phyloP scores from a whole-genome alignment of 345 rosid species.

The Aegle marmelos region DNA sequence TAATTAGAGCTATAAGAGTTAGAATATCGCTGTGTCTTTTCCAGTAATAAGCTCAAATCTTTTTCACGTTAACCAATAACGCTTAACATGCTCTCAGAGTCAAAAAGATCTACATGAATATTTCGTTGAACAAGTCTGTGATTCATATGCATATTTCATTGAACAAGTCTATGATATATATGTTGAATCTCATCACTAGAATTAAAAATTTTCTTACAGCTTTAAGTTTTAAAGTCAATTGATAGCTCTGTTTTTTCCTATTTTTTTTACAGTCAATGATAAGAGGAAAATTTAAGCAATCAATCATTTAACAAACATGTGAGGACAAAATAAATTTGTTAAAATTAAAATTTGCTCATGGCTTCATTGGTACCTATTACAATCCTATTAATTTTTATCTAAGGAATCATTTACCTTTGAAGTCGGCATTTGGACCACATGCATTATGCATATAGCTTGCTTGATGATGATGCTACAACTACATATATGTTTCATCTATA shows the following conservation, averaged over 20 bases:
- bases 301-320: neutral
- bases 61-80: too few species aligned
- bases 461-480: neutral
- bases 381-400: neutral
- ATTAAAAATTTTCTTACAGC: too few species aligned
- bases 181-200: too few species aligned
- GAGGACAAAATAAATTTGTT: neutral
- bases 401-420: neutral
- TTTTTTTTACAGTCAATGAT: neutral
- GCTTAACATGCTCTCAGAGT: too few species aligned
- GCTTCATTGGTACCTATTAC: neutral
- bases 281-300: neutral
- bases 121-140: too few species aligned
- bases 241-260: neutral
- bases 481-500: neutral
- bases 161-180: too few species aligned
- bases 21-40: too few species aligned
- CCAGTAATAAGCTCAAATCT: too few species aligned
- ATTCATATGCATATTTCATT: too few species aligned
- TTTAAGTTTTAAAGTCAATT: too few species aligned
- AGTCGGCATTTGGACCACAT: constrained; percentile 2
- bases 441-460: neutral
- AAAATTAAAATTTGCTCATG: neutral
- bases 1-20: too few species aligned
- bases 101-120: too few species aligned